Base-by-base conservation (phyloP, 2,329 filamentous ascomycete genomes). In the Aspergillus calidoustus region DNA sequence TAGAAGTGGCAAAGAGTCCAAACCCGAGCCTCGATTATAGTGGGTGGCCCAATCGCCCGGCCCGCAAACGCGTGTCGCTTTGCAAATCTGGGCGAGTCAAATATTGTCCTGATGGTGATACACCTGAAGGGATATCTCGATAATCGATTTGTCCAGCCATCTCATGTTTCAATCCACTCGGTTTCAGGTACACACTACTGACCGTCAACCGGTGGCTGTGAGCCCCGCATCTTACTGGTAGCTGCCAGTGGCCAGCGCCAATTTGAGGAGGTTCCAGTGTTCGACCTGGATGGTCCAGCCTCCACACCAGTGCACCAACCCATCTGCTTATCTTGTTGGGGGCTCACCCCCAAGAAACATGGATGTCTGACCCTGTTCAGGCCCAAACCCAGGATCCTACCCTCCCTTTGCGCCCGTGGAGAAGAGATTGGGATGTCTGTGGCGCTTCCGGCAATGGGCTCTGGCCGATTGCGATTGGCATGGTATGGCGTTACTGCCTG, bases 21-120 rank as follows among this genome's bases (percentile, higher is more conserved):
- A 53, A 19, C 23, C 8, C 7, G 15, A 25, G 47, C 48, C 41
- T 52, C 41, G 38, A 54, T n/a, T 55, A 52, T 23, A 49, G 22
- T 47, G 38, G 50, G 34, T 59, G 55, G 58, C 56, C 59, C 63
- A 56, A 61, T 46, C 57, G 34, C 41, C 23, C 46, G 61, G 54
- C 64, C 73, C 73, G 74, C 72, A 59, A 74, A 75, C 72, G 72
- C 73, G 74, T 74, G 74, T 75, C 72, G 50, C 17, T 46, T 34
- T 44, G 38, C 34, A 55, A n/a, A 34, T 54, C 43, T 48, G 43
- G 44, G 44, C 43, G 30, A 57, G 46, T 46, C 47, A 34, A 30
- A 44, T 51, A 41, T 17, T 50, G 23, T 8, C 55, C 11, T 44
- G 25, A 57, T 22, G n/a, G 58, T 51, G 49, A 53, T 54, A 59